phyloP scores from a whole-genome alignment of 1,284 basidiomycete species.

The Bjerkandera adusta region DNA sequence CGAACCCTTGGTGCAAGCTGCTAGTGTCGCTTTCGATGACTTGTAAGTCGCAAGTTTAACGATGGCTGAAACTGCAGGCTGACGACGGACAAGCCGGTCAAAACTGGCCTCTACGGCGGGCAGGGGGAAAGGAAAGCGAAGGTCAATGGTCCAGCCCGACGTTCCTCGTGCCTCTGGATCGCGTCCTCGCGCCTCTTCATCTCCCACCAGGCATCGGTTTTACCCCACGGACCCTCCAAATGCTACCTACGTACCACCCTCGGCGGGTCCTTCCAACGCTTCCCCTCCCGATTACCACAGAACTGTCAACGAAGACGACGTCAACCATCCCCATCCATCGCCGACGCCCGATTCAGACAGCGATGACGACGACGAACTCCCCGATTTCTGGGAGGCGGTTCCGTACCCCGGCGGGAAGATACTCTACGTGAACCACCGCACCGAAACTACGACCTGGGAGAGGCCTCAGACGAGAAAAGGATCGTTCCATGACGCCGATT shows the following conservation, averaged over 20 bases:
- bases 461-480: constrained; percentile 5
- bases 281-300: neutral
- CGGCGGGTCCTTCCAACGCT: neutral
- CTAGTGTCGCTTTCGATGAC: constrained; percentile 11
- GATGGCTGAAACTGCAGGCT: no score
- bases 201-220: no score
- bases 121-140: constrained; percentile 7
- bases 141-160: no score
- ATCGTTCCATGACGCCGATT: neutral
- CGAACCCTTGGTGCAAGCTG: constrained; percentile 16
- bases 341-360: neutral
- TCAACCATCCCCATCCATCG: neutral
- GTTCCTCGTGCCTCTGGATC: no score
- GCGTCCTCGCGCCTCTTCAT: no score
- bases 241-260: neutral
- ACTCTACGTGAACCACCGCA: constrained; percentile 11
- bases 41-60: no score
- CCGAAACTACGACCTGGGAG: constrained; percentile 12
- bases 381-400: constrained; percentile 14
- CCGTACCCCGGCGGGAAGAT: constrained; percentile 4
- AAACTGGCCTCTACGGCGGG: no score
- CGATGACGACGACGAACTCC: constrained; percentile 6
- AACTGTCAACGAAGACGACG: neutral
- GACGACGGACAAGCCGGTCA: no score
- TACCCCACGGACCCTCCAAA: neutral